Evolutionary conservation across 306 rosid species (phyloP), one percentile per base, ranked within the genome.

Genomic region (Dalbergia cochinchinensis): DNA sequence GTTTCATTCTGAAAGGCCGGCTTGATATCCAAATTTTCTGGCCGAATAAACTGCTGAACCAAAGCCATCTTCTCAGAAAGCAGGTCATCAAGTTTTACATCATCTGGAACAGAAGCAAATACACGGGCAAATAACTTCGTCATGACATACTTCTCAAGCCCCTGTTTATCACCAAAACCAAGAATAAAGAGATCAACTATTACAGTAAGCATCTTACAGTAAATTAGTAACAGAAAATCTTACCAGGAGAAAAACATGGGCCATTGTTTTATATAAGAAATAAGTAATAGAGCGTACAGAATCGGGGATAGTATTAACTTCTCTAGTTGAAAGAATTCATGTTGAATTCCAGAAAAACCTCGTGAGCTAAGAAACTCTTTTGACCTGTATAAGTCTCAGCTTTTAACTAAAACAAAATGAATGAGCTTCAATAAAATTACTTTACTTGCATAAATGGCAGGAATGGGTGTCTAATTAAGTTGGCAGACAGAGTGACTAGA

Each of bases 81-180:
- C 74, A 86, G 82, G 19, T 96, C 92, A 70, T 96, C 99, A 16
- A 80, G 85, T 84, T 88, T 88, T 71, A 90, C 90, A 81, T 96
- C 98, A 82, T 96, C 96, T 51, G 97, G 92, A 83, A 89, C 54
- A 44, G 97, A 89, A 85, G 98, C 94, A 96, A 91, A 96, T 79
- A 96, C 97, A 58, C 90, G 98, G 78, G 97, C 62, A 88, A 89
- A 96, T 82, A 96, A 87, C 90, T 96, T 96, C 4, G 99, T 96
- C 99, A 93, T 93, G 81, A 96, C 98, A 90, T 96, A 96, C 89
- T 96, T 96, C 97, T 96, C 99, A 88, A 96, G 90, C 48, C 99
- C 99, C 99, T 96, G 92, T 62, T 78, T 70, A 80, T 39, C 73
- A 78, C 50, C 74, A 69, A 85, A 63, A 57, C 72, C 76, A 73